Evolutionary conservation across 192 early-diverging fungal species (phyloP).

Genomic region (Allomyces javanicus): DNA sequence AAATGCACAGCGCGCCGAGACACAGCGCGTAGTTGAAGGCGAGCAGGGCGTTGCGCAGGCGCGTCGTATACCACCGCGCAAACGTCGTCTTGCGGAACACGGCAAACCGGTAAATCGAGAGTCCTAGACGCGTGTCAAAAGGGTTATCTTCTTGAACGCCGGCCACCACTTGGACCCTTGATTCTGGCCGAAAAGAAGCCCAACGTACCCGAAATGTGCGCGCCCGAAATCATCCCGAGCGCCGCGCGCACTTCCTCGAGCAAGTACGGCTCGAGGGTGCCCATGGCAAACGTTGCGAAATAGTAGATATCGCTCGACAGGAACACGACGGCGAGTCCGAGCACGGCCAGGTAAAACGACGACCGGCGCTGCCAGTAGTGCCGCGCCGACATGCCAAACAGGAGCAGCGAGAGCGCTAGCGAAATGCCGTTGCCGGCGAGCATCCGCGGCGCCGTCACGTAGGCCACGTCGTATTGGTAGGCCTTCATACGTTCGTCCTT

Average conservation of each 20-base stretch:
- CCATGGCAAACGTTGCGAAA: not conserved
- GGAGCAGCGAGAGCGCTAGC: not conserved
- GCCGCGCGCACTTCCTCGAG: not conserved
- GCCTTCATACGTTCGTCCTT: too few species aligned
- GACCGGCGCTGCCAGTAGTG: not conserved
- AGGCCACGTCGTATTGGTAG: too few species aligned
- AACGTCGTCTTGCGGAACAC: not conserved
- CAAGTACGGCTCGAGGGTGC: not conserved
- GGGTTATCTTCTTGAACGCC: not conserved
- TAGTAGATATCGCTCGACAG: not conserved
- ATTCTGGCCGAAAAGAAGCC: not conserved
- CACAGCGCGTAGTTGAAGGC: not conserved
- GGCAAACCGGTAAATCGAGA: not conserved
- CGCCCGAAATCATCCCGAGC: not conserved
- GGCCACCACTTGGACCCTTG: not conserved
- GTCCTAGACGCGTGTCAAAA: not conserved
- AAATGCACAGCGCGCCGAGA: too few species aligned
- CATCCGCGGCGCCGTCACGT: too few species aligned
- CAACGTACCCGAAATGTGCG: not conserved
- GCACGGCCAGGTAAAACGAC: not conserved
- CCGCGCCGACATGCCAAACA: not conserved
- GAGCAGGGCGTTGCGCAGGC: not conserved
- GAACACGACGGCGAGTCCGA: not conserved
- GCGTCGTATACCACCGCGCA: not conserved
- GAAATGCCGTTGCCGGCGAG: not conserved